Base-by-base conservation (phyloP, 2,329 filamentous ascomycete species). In the Raffaelea arxii region DNA sequence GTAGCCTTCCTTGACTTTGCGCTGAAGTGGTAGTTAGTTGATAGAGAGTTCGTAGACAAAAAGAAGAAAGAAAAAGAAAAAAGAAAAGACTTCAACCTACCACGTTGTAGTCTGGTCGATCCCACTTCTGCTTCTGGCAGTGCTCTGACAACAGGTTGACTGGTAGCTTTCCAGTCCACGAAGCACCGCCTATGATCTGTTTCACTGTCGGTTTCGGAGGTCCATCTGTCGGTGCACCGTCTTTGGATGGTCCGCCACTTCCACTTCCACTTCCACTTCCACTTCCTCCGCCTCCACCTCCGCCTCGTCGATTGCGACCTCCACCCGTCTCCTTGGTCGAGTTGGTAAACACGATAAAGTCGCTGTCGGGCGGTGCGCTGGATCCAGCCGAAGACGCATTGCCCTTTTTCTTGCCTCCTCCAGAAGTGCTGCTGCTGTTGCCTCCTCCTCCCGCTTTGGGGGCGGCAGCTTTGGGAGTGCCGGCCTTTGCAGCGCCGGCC, bases 111-210 rank as follows among this genome's bases (percentile, higher is more conserved):
- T 94, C 90, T 2, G 91, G 91, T 61, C 83, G 91, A 54, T 88
- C 86, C 92, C 92, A 98, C 61, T 87, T 88, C 63, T 94, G 86
- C 64, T 91, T 94, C 67, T 95, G 89, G 58, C 90, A 96, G 66
- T 94, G 86, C 70, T 97, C 92, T 30, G 86, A 87, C 53, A 97
- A 77, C 57, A 97, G 75, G 61, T 94, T 96, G 53, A 96, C 86
- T 1, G 92, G 92, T 25, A 98, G 70, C 63, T 98, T 98, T 36
- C 92, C 92, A 0, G 92, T 98, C 92, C 92, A 98, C 55, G 89
- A 96, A 49, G 88, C 80, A 42, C 92, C 92, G 37, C 89, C 92
- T 59, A 98, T 94, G 54, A 98, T 70, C 56, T 94, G 87, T 64
- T 84, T 83, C 39, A 76, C 75, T 2, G 80, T 81, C 14, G 77